Evolutionary conservation across 1,139 yeast genomes (phyloP).

Genomic region (Candida sojae): DNA sequence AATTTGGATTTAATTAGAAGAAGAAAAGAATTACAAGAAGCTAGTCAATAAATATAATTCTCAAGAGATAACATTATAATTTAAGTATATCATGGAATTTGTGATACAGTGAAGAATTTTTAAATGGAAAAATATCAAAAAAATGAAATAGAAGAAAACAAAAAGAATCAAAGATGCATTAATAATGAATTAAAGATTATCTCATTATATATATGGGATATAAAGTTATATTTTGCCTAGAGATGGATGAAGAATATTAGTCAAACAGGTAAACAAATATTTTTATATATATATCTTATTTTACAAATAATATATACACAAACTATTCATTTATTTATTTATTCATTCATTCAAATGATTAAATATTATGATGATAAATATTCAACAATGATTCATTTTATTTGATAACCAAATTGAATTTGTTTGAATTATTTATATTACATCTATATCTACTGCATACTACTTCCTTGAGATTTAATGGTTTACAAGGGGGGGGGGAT

Average conservation of each 20-base stretch:
- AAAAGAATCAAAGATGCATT: neutral
- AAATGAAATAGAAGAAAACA: neutral
- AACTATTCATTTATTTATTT: slow-evolving; percentile 1
- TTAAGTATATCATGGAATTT: neutral
- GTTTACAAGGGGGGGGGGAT: too few species aligned
- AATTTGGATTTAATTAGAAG: slow-evolving; percentile 82
- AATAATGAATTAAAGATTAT: neutral
- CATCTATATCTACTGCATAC: too few species aligned
- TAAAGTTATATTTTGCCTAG: neutral
- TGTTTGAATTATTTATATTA: too few species aligned
- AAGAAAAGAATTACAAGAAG: slow-evolving; percentile 67
- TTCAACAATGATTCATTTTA: too few species aligned
- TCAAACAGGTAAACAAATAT: neutral
- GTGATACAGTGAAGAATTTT: neutral
- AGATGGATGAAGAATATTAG: neutral
- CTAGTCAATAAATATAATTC: neutral
- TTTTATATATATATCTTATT: neutral
- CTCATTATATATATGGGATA: neutral
- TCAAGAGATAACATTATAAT: too few species aligned
- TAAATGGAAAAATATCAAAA: too few species aligned
- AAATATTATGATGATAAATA: too few species aligned
- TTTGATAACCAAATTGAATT: too few species aligned
- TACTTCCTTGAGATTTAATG: too few species aligned
- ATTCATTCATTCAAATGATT: neutral
- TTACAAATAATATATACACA: neutral